Base-by-base conservation (phyloP, 805 yeast genomes). In the Clavispora fructus region DNA sequence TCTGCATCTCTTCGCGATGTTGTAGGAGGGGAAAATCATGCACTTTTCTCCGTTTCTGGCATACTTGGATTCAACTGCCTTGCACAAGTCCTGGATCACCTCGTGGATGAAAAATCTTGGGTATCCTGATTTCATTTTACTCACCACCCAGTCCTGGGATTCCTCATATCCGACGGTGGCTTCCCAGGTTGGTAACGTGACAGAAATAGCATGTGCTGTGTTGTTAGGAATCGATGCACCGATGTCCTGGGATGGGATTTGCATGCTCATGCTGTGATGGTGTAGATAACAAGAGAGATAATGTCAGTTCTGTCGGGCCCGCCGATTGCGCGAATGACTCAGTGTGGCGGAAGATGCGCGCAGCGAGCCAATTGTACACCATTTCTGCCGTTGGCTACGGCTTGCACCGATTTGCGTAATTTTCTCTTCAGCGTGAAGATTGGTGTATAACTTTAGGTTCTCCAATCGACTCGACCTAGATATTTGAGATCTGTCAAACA, bases 151-250 rank as follows among this genome's bases (percentile, higher is more conserved):
- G 17, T 78, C 82, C 57, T 87, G 83, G 16, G 96, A 96, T 63
- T 87, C 94, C 62, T 90, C 97, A 59, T 94, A 94, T 3, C 89
- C 97, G 1, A 94, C 86, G 4, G 86, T 88, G 39, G 95, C 89
- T 41, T 80, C 85, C 99, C 98, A 94, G 0, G 96, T 87, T 7
- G 99, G 99, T 30, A 92, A 74, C 1, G 96, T 87, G 40, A 92
- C 97, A 11, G 96, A 87, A 1, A 92, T 96, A 0, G 97, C 97
- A 64, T 94, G 98, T 3, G 85, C 82, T 0, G 95, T 85, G 62
- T 88, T 83, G 49, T 87, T 84, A 3, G 99, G 97, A 48, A 94
- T 91, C 1, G 96, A 80, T 14, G 78, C 85, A 4, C 97, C 97
- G 14, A 89, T 77, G 35, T 67, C 69, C 59, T 79, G 74, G 12